These are phyloP conservation scores for Trichoderma oligosporum DNA, from an alignment of 2,329 filamentous ascomycete species.

Conservation along the genomic window DNA sequence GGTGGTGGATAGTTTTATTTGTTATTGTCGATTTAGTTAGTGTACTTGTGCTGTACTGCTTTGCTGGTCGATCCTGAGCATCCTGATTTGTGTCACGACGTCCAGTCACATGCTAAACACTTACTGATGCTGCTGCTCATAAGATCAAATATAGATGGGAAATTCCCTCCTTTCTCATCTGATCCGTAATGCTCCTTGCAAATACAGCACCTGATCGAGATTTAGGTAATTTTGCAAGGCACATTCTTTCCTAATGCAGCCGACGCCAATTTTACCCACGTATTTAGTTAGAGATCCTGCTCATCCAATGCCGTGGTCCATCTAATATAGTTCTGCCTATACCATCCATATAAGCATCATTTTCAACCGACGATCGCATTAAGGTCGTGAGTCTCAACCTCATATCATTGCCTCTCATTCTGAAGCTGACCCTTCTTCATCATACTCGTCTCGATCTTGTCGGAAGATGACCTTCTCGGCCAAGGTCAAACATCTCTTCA, in stretches of 20 bases:
- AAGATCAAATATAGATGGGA: background rate
- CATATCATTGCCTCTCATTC: slow-evolving; percentile 21
- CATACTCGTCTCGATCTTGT: slow-evolving; percentile 61
- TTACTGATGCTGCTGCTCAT: background rate
- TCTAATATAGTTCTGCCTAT: background rate
- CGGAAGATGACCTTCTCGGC: slow-evolving; percentile 84
- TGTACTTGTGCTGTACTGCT: too few relatives aligned
- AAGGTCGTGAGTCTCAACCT: background rate
- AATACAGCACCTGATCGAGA: background rate
- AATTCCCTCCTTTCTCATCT: background rate
- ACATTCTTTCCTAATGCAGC: background rate
- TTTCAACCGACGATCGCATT: too few relatives aligned
- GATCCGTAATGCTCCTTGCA: background rate
- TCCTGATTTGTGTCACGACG: background rate
- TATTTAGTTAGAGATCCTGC: too few relatives aligned
- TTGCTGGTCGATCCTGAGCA: background rate
- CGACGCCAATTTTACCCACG: background rate
- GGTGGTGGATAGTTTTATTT: too few relatives aligned
- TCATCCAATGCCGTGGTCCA: background rate
- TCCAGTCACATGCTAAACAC: slow-evolving; percentile 12
- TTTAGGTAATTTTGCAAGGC: background rate
- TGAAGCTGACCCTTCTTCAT: slow-evolving; percentile 44
- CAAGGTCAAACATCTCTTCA: slow-evolving; percentile 71
- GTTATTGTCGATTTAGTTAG: too few relatives aligned
- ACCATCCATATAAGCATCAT: background rate